Base-by-base conservation (phyloP, 441 rosid species). In the Lepidium campestre region DNA sequence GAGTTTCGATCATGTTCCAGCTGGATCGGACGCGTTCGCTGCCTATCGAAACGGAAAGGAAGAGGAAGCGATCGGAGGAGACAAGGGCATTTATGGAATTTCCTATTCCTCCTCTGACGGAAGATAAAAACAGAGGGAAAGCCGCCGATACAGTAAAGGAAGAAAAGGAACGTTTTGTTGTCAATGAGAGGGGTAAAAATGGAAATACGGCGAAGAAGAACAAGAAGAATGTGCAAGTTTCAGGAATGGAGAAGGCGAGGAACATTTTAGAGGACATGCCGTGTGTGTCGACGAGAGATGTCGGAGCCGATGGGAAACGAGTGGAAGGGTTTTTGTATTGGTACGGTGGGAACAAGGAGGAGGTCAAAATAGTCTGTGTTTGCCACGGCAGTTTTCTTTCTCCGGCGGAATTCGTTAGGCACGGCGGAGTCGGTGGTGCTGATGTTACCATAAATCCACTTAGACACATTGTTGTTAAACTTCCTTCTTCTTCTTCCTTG, bases 381-480 rank as follows among this genome's bases (percentile, higher is more conserved):
- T 85, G 89, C 70, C 89, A 85, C 36, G 85, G 86, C 2, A 41
- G 65, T 17, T 74, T 85, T 66, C 70, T 79, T 15, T 68, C 82
- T 2, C 89, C 85, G 1, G 74, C 75, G 7, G 84, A 76, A 14
- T 82, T 85, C 17, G 74, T 82, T 19, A 74, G 70, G 66, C 89
- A 81, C 15, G 83, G 83, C 15, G 82, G 83, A 11, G 67, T 67
- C 4, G 18, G 48, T 25, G 97, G 32, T 65, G 91, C 82, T 15
- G 91, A 85, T 18, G 87, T 89, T 13, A 80, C 79, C 15, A 52
- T 32, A 1, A 82, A 91, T 74, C 99, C 99, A 1, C 96, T 87
- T 15, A 82, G 83, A 79, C 95, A 86, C 67, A 93, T 93, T 56
- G 97, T 93, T 34, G 85, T 93, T 78, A 84, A 81, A 75, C 88